A percentile compares a stretch with the other conserved stretches of the same genome.
Conservation (phyloP, 805 yeast species). For the Ogataea pignaliae region DNA sequence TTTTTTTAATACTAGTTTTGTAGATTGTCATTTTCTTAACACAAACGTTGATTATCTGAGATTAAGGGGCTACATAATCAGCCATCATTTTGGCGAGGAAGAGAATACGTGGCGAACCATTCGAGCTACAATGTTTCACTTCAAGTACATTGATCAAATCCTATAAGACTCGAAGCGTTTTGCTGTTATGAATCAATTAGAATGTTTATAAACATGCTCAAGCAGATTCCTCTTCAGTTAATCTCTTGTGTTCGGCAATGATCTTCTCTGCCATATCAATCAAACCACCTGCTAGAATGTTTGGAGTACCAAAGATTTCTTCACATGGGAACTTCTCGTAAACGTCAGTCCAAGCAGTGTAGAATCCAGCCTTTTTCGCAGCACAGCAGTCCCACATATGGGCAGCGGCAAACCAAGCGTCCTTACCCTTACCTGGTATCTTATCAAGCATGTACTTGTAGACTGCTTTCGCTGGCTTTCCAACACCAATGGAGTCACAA, state of each 20-base stretch:
- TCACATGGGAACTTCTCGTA: slow-evolving; percentile 27
- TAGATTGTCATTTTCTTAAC: too few species aligned
- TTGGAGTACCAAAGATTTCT: slow-evolving; percentile 29
- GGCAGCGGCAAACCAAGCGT: slow-evolving; percentile 31
- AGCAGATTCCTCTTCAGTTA: background rate
- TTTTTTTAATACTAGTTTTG: background rate
- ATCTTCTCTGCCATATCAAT: slow-evolving; percentile 28
- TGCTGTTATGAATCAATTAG: too few species aligned
- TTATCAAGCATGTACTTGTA: slow-evolving; percentile 24
- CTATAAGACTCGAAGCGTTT: too few species aligned
- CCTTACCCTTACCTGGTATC: slow-evolving; percentile 24
- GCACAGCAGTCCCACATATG: slow-evolving; percentile 32
- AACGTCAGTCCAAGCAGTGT: slow-evolving; percentile 30
- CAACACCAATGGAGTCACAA: slow-evolving; percentile 27
- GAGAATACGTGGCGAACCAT: too few species aligned
- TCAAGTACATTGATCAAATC: too few species aligned
- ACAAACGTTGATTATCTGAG: too few species aligned
- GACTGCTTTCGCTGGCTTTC: slow-evolving; percentile 27
- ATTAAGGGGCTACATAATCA: too few species aligned
- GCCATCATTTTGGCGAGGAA: too few species aligned
- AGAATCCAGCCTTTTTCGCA: slow-evolving; percentile 29
- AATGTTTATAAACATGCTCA: too few species aligned
- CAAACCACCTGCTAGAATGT: slow-evolving; percentile 26
- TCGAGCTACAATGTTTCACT: too few species aligned
- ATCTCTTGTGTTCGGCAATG: slow-evolving; percentile 16